Evolutionary conservation across 352 stramenopile genomes (phyloP), one percentile per base, ranked within the genome.

Genomic region (Pythium periplocum): DNA sequence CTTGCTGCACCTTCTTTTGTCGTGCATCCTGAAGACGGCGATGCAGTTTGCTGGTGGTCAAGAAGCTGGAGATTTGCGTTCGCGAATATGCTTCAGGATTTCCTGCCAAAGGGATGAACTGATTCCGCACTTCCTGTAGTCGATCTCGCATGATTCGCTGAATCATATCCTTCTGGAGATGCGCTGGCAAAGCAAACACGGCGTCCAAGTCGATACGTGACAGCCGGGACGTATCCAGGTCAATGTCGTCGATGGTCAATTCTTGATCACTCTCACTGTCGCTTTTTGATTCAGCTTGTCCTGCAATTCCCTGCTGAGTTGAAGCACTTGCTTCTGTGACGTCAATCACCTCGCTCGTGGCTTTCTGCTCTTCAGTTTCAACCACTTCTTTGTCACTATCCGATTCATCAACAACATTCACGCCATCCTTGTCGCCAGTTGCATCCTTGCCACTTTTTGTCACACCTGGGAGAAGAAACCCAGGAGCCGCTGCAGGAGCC

Each of bases 1-100:
- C 69, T 5, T 71, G 59, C 7, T 87, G 68, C 1, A 66, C 70
- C 46, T 86, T 83, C 56, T 87, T 70, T 5, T 67, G 58, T 34
- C 85, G 76, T 0, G 73, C 77, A 6, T 68, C 70, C 57, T 77
- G 71, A 34, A 95, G 82, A 7, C 72, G 71, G 35, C 90, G 75
- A 64, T 98, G 98, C 8, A 99, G 63, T 33, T 75, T 70, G 42
- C 80, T 96, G 0, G 78, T 93, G 47, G 90, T 86, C 32, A 99
- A 67, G 68, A 99, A 99, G 48, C 97, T 96, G 2, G 78, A 70
- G 35, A 99, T 79, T 59, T 99, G 96, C 12, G 86, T 93, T n/a
- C 83, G 70, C 17, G 95, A 99, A 75, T 98, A 99, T 36, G 87
- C 83, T 31, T 96, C 79, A 0, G 96, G 94, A 52, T 98, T 87